phyloP scores from a whole-genome alignment of 768 basidiomycete genomes.

The Tephrocybe rancida region DNA sequence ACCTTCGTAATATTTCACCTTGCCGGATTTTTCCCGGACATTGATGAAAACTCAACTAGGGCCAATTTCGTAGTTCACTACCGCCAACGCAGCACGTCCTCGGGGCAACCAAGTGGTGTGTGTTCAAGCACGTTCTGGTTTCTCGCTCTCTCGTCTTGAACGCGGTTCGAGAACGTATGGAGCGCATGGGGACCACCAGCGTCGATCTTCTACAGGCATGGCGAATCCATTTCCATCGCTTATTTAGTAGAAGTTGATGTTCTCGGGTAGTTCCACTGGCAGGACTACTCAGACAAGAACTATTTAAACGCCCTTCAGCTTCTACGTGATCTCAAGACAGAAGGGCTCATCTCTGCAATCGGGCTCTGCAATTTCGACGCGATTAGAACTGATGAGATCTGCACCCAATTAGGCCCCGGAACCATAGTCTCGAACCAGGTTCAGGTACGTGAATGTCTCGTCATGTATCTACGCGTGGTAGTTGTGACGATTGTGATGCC shows the following conservation, averaged over 20 bases:
- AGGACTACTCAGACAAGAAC: conserved; percentile 58
- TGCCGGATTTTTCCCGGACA: conserved; percentile 8
- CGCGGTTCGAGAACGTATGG: conserved; percentile 69
- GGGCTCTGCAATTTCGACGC: conserved; percentile 86
- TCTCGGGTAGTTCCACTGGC: conserved; percentile 72
- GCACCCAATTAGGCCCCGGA: conserved; percentile 69
- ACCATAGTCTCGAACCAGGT: conserved; percentile 83
- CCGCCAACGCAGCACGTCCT: conserved; percentile 45
- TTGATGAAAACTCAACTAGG: conserved; percentile 43
- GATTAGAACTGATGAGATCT: conserved; percentile 76
- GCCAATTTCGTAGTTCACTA: conserved; percentile 61
- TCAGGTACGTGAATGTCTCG: conserved; percentile 49
- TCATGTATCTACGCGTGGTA: not conserved
- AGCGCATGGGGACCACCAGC: conserved; percentile 58
- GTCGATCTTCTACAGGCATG: conserved; percentile 77
- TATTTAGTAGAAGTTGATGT: not conserved
- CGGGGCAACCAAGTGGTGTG: conserved; percentile 88
- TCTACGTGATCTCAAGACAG: conserved; percentile 59
- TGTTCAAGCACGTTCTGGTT: conserved; percentile 57
- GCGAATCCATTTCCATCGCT: not conserved
- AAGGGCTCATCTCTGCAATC: conserved; percentile 63
- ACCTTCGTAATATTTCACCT: conserved; percentile 58
- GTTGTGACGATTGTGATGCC: not conserved
- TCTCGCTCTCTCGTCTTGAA: conserved; percentile 60
- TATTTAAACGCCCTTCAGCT: conserved; percentile 47